Evolutionary conservation across 2,329 filamentous ascomycete species (phyloP).

Genomic region (Apiospora kogelbergensis): DNA sequence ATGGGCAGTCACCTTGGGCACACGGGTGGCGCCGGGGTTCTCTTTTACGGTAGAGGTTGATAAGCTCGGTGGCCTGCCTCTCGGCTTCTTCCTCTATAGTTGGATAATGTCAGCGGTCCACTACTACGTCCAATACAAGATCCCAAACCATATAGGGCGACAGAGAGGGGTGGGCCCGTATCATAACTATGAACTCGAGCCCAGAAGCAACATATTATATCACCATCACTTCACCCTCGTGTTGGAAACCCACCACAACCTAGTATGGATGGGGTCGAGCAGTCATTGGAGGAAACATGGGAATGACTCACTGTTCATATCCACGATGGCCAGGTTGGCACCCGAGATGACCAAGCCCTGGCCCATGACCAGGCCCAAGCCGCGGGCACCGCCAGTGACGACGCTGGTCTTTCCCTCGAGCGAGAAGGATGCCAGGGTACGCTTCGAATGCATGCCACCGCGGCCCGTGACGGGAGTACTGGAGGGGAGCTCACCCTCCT

Average conservation of each 20-base stretch:
- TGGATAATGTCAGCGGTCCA: constrained; percentile 17
- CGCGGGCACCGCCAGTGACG: constrained; percentile 87
- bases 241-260: neutral
- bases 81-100: constrained; percentile 75
- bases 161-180: neutral
- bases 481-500: constrained; percentile 69
- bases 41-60: constrained; percentile 76
- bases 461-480: constrained; percentile 71
- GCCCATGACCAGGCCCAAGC: constrained; percentile 87
- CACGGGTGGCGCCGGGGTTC: constrained; percentile 70
- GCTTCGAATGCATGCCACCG: constrained; percentile 79
- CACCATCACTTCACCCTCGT: neutral
- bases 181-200: neutral
- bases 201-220: neutral
- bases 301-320: constrained; percentile 76
- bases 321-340: constrained; percentile 86
- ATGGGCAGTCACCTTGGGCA: constrained; percentile 86
- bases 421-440: constrained; percentile 82
- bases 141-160: neutral
- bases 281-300: neutral
- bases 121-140: neutral
- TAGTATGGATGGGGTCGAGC: no score
- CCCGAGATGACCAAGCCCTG: constrained; percentile 88
- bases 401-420: constrained; percentile 80
- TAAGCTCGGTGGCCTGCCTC: constrained; percentile 70